Evolutionary conservation across 208 protist species (phyloP).

Genomic region (Leishmania turanica): DNA sequence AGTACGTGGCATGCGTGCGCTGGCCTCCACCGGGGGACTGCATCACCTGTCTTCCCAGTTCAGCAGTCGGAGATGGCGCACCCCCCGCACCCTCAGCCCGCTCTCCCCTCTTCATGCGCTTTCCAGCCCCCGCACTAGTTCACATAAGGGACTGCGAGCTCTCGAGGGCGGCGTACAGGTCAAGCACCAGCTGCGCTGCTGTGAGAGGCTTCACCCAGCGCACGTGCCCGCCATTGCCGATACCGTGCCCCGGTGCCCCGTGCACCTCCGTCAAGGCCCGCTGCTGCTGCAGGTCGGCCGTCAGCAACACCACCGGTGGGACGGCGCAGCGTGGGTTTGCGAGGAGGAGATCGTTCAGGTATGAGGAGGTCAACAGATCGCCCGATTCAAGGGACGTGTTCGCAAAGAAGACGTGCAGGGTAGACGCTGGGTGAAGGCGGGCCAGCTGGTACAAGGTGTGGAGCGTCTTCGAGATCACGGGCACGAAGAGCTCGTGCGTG

Average conservation of each 20-base stretch:
- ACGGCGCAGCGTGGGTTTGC: slow-evolving; percentile 11
- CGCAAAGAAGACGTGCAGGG: slow-evolving; percentile 73
- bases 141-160: slow-evolving; percentile 9
- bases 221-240: slow-evolving; percentile 18
- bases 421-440: slow-evolving; percentile 53
- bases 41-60: background rate
- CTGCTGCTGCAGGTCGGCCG: slow-evolving; percentile 63
- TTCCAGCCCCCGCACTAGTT: background rate
- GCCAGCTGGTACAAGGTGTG: slow-evolving; percentile 76
- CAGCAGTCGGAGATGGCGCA: background rate
- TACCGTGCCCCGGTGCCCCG: slow-evolving; percentile 17
- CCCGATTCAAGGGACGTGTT: slow-evolving; percentile 67
- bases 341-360: slow-evolving; percentile 50
- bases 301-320: slow-evolving; percentile 74
- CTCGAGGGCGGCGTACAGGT: slow-evolving; percentile 33
- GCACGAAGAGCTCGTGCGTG: slow-evolving; percentile 79
- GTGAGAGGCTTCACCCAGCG: slow-evolving; percentile 22
- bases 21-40: background rate
- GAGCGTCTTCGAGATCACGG: slow-evolving; percentile 51
- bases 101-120: background rate
- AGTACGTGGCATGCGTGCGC: background rate
- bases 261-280: slow-evolving; percentile 53
- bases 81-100: background rate
- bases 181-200: slow-evolving; percentile 15
- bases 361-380: slow-evolving; percentile 50